Evolutionary conservation across 2,329 filamentous ascomycete species (phyloP), one percentile per base, ranked within the genome.

Genomic region (Ascochyta clinopodiicola): DNA sequence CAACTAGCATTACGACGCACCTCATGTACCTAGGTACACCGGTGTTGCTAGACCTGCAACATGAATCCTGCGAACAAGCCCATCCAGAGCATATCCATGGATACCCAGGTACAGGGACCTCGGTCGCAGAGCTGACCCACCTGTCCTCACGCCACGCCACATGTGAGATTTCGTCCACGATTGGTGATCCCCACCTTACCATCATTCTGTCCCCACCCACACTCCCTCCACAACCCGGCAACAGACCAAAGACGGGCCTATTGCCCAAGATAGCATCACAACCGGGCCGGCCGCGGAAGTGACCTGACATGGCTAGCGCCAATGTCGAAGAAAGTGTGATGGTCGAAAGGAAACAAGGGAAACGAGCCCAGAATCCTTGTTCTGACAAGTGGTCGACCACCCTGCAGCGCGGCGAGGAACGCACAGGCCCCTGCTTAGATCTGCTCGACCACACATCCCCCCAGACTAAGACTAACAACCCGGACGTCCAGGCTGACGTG

Each of bases 401-500:
- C 22, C 17, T 17, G 17, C 17, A 17, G 17, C 27, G 38, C 10
- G 17, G 24, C 13, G 13, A 17, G n/a, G 25, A 12, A 10, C 2
- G 37, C 51, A 49, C 43, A 6, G 50, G 7, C 45, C 40, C 51
- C 17, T 17, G 17, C 17, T 17, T 40, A 55, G 51, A 55, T 55
- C 51, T 55, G 45, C 35, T 50, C 51, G 51, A 55, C 51, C 51
- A 55, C 42, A 21, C 42, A 39, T 40, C 25, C 29, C 29, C 29
- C 8, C 27, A 29, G 8, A 13, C 29, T 13, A 10, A 6, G 2
- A 31, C 22, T 17, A 24, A 24, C 22, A 24, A 29, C 27, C 27
- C 27, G 10, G 27, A 29, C 7, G 27, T 12, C 8, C 7, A 31
- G 12, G 39, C 38, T 42, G 31, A 49, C 24, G n/a, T 32, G 48